phyloP scores from a whole-genome alignment of 129 eudicot species.

The Lactuca saligna region DNA sequence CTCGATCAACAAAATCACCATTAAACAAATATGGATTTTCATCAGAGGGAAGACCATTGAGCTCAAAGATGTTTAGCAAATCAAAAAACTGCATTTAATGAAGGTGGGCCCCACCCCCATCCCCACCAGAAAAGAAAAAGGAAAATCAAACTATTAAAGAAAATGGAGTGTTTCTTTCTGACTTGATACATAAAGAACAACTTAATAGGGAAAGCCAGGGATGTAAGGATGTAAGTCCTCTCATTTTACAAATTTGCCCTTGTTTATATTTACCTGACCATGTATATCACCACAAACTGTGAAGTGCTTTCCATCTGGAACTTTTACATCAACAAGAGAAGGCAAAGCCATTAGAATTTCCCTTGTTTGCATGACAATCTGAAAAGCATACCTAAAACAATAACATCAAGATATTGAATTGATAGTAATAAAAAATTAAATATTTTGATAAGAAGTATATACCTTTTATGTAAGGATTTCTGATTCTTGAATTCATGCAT shows the following conservation, averaged over 20 bases:
- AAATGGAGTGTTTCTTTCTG: too few species aligned
- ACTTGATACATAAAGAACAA: too few species aligned
- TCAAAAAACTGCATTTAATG: constrained; percentile 53
- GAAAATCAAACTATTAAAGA: too few species aligned
- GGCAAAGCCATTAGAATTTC: constrained; percentile 80
- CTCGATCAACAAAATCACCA: constrained; percentile 97
- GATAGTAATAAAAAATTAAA: background rate
- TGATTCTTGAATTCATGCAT: constrained; percentile 95
- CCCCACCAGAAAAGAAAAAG: too few species aligned
- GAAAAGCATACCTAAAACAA: constrained; percentile 70
- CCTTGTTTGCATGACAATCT: constrained; percentile 80
- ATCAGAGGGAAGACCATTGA: constrained; percentile 93
- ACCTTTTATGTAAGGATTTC: constrained; percentile 83
- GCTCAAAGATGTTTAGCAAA: constrained; percentile 88
- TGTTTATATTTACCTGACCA: constrained; percentile 46
- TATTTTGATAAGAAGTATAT: background rate
- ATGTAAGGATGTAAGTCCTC: too few species aligned
- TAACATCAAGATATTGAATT: background rate
- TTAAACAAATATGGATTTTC: constrained; percentile 93
- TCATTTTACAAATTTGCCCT: too few species aligned
- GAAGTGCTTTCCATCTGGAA: constrained; percentile 78
- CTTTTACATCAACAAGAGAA: constrained; percentile 78
- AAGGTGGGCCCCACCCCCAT: too few species aligned
- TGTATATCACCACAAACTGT: constrained; percentile 98
- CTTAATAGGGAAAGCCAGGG: too few species aligned